These are phyloP conservation scores for Torrubiella hemipterigena DNA, from an alignment of 2,329 filamentous ascomycete genomes.

Conservation along the genomic window DNA sequence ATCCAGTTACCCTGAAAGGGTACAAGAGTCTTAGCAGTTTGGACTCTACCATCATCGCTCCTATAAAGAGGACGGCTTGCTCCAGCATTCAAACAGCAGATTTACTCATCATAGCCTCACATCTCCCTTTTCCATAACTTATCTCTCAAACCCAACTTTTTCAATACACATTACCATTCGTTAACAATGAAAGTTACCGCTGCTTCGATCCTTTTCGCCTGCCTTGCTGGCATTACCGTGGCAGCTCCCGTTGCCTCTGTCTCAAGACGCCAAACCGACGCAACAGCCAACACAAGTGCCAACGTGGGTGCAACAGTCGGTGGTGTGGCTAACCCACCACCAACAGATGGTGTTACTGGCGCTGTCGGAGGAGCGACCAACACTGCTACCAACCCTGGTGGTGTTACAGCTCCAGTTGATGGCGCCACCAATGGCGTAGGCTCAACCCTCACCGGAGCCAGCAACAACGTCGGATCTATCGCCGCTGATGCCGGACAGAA, in stretches of 20 bases:
- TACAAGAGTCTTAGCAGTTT: too few relatives aligned
- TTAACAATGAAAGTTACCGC: conserved; percentile 4
- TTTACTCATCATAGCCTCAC: too few relatives aligned
- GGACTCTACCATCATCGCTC: too few relatives aligned
- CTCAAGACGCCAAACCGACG: conserved; percentile 1
- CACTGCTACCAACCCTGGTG: conserved; percentile 6
- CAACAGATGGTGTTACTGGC: background rate
- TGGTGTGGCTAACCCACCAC: background rate
- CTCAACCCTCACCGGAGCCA: background rate
- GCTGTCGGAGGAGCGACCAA: background rate
- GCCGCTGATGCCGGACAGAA: background rate
- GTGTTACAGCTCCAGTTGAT: conserved; percentile 8
- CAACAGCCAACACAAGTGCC: conserved; percentile 1
- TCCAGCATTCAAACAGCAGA: too few relatives aligned
- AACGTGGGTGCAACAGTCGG: background rate
- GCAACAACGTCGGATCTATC: background rate
- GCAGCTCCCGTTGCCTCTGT: conserved; percentile 2
- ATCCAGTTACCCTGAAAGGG: too few relatives aligned
- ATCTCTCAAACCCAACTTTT: background rate
- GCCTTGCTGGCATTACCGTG: conserved; percentile 2
- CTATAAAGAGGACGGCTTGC: too few relatives aligned
- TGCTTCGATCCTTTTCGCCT: conserved; percentile 1
- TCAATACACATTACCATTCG: background rate
- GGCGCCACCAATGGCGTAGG: background rate
- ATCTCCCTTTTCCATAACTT: background rate